Evolutionary conservation across 1,139 yeast genomes (phyloP), one percentile per base, ranked within the genome.

Genomic region (Komagataea norvegica): DNA sequence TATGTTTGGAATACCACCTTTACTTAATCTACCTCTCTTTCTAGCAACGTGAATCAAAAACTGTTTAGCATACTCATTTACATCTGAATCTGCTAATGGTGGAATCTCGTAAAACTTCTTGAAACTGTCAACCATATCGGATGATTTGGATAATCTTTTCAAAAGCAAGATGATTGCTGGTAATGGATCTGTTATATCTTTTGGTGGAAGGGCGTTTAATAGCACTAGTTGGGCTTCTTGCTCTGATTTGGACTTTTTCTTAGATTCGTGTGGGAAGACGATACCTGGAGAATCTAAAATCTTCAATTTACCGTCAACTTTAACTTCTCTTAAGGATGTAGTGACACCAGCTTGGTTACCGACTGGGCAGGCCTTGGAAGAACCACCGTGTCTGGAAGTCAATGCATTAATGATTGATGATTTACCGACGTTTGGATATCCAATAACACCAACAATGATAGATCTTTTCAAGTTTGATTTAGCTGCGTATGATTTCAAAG

Each of bases 301-400:
- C 61, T 84, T 86, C 51, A 91, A 73, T 61, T 88, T 88, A 57
- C 79, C 83, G 60, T 91, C 98, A 45, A 91, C 75, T 64, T 91
- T 91, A 43, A 91, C 88, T 61, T 88, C 95, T 64, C 96, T 78
- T 60, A 91, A 68, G 4, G 91, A 70, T 1, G 96, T 89, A 22
- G 98, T 91, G 26, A 91, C 91, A 59, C 98, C 98, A 4, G 99
- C 97, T 64, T 85, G 93, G 55, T 94, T 93, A 32, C 98, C 99
- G 24, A 86, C 95, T 11, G 98, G 97, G 59, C 98, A 91, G 9
- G 91, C 93, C 52, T 72, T 76, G 31, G 77, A 67, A 19, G 72
- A 66, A 30, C 73, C 72, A 36, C 91, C 88, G 56, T 86, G 93
- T 64, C 95, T 80, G 38, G 85, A 74, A 9, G 94, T 80, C 47